phyloP scores from a whole-genome alignment of 805 yeast genomes.

The Naumovozyma dairenensis region DNA sequence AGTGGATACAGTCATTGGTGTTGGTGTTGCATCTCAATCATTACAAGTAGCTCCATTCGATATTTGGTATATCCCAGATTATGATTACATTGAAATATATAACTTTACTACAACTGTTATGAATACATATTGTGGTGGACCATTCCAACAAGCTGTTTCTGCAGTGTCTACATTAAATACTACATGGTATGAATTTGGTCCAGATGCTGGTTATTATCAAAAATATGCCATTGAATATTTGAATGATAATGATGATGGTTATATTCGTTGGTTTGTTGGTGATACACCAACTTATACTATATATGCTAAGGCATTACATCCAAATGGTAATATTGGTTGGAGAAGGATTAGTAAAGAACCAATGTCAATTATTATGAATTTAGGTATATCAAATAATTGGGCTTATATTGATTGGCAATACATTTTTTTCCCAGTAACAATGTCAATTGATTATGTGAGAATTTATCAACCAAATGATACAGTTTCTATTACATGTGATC shows the following conservation, averaged over 20 bases:
- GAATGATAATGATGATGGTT: conserved; percentile 59
- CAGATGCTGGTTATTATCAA: conserved; percentile 46
- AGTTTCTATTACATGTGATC: conserved; percentile 67
- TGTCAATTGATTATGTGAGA: conserved; percentile 76
- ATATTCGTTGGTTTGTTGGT: conserved; percentile 79
- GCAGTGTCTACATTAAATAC: conserved; percentile 66
- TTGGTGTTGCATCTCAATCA: conserved; percentile 83
- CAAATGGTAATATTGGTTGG: conserved; percentile 81
- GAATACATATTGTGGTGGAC: conserved; percentile 86
- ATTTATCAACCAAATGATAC: conserved; percentile 69
- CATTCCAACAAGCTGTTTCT: conserved; percentile 83
- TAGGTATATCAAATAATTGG: conserved; percentile 87
- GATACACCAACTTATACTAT: conserved; percentile 63
- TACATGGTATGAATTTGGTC: conserved; percentile 67
- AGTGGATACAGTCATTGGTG: conserved; percentile 39
- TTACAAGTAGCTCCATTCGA: conserved; percentile 85
- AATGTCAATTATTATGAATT: conserved; percentile 73
- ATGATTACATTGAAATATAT: conserved; percentile 60
- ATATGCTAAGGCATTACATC: conserved; percentile 62
- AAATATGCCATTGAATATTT: conserved; percentile 66
- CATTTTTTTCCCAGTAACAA: conserved; percentile 59
- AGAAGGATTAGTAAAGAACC: conserved; percentile 79
- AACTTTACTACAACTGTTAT: conserved; percentile 61
- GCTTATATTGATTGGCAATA: conserved; percentile 83
- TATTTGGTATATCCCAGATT: conserved; percentile 86